Conservation (phyloP, 1,284 basidiomycete species). For the Malassezia dermatis region DNA sequence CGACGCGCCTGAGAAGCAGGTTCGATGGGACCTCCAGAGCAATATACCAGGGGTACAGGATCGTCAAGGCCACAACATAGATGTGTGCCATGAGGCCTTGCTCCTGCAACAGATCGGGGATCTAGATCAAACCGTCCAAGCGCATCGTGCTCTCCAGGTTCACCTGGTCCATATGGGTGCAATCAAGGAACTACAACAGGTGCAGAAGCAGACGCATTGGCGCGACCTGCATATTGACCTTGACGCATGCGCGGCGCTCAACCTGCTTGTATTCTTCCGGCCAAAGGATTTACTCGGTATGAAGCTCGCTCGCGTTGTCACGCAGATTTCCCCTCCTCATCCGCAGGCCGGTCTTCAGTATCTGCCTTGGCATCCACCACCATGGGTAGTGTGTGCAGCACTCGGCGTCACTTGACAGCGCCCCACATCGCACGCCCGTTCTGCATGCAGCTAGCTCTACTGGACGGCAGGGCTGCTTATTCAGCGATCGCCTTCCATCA, state of each 20-base stretch:
- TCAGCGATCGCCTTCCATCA: background rate
- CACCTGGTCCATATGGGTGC: conserved; percentile 35
- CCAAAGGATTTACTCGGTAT: background rate
- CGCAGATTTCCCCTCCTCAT: background rate
- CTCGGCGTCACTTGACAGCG: background rate
- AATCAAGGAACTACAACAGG: conserved; percentile 26
- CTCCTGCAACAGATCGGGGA: conserved; percentile 7
- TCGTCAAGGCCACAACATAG: conserved; percentile 17
- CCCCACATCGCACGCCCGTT: background rate
- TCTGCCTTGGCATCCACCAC: background rate
- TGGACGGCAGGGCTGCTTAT: background rate
- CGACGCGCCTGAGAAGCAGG: conserved; percentile 32
- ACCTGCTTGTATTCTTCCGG: conserved; percentile 19
- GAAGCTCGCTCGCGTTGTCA: background rate
- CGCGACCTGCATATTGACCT: conserved; percentile 36
- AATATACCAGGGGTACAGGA: conserved; percentile 45
- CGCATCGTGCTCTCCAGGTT: conserved; percentile 23
- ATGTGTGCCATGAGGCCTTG: conserved; percentile 1
- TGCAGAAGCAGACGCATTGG: conserved; percentile 31
- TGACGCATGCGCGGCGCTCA: conserved; percentile 19
- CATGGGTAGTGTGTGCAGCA: background rate
- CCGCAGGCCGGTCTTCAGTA: background rate
- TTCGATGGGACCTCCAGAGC: conserved; percentile 37
- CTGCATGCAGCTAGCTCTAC: background rate
- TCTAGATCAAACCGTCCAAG: conserved; percentile 18